A percentile compares a stretch with the other conserved stretches of the same genome.
These are phyloP conservation scores for Schizothecium vesticola DNA, from an alignment of 495 filamentous ascomycete genomes.

Conservation along the genomic window DNA sequence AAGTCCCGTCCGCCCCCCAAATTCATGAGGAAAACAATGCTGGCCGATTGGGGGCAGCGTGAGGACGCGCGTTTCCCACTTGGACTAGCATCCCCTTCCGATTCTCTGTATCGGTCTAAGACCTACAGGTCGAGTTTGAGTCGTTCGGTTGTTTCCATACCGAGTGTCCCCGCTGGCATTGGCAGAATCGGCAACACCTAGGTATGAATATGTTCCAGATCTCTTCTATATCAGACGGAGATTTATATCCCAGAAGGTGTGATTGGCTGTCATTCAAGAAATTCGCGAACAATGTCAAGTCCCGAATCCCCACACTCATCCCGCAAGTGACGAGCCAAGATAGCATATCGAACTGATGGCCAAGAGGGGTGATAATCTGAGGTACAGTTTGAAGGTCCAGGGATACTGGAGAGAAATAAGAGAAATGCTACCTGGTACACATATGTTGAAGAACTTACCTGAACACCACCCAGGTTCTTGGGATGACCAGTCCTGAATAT, in stretches of 20 bases:
- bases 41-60: not conserved
- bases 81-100: not conserved
- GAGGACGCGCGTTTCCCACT: not conserved
- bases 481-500: not conserved
- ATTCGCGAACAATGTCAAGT: not conserved
- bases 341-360: not conserved
- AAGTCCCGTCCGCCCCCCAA: not conserved
- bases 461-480: not conserved
- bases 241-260: not conserved
- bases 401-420: not conserved
- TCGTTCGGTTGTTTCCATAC: not conserved
- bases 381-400: not conserved
- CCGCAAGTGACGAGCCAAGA: not conserved
- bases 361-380: not conserved
- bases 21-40: not conserved
- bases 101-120: not conserved
- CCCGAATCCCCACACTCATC: not conserved
- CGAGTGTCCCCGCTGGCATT: not conserved
- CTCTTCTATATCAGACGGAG: not conserved
- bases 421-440: not conserved
- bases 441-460: not conserved
- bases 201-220: not conserved
- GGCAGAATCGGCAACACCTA: not conserved
- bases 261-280: not conserved
- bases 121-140: not conserved